A percentile compares a stretch with the other conserved stretches of the same genome.
phyloP scores from a whole-genome alignment of 768 basidiomycete species.

The Macrolepiota albuminosa region DNA sequence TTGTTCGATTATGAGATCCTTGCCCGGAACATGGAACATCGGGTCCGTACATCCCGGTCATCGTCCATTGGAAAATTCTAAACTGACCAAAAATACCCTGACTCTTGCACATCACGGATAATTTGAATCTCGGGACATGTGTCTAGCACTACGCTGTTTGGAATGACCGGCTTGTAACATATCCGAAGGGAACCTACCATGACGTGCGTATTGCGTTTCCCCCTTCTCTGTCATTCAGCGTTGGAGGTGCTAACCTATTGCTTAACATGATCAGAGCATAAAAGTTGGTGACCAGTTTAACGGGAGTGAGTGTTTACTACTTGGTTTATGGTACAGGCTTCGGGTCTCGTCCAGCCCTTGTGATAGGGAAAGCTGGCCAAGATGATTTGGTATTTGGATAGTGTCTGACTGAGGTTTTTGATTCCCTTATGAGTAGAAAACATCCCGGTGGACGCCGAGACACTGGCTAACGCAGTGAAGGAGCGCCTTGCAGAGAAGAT shows the following conservation, averaged over 20 bases:
- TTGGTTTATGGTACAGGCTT: not conserved
- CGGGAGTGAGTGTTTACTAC: slow-evolving; percentile 16
- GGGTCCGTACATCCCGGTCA: slow-evolving; percentile 20
- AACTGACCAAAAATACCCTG: not conserved
- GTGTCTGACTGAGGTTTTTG: not conserved
- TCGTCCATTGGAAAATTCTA: not conserved
- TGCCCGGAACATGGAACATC: slow-evolving; percentile 37
- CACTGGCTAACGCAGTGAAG: slow-evolving; percentile 54
- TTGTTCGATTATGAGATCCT: slow-evolving; percentile 37
- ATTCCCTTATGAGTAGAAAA: slow-evolving; percentile 8
- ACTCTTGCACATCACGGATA: not conserved
- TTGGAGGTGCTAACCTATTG: not conserved
- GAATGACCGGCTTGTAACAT: slow-evolving; percentile 53
- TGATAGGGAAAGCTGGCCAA: not conserved
- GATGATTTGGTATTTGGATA: not conserved
- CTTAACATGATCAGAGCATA: slow-evolving; percentile 14
- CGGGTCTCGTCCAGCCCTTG: not conserved
- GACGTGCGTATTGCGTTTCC: slow-evolving; percentile 16
- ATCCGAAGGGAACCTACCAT: slow-evolving; percentile 25
- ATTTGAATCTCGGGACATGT: not conserved
- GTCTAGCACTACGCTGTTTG: slow-evolving; percentile 56
- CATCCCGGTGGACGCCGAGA: slow-evolving; percentile 61
- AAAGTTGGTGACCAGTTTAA: slow-evolving; percentile 16
- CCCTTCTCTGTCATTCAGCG: slow-evolving; percentile 3
- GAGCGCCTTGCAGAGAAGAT: slow-evolving; percentile 33